These are phyloP conservation scores for Elsinoe necatrix DNA, from an alignment of 2,329 filamentous ascomycete species.

Conservation along the genomic window DNA sequence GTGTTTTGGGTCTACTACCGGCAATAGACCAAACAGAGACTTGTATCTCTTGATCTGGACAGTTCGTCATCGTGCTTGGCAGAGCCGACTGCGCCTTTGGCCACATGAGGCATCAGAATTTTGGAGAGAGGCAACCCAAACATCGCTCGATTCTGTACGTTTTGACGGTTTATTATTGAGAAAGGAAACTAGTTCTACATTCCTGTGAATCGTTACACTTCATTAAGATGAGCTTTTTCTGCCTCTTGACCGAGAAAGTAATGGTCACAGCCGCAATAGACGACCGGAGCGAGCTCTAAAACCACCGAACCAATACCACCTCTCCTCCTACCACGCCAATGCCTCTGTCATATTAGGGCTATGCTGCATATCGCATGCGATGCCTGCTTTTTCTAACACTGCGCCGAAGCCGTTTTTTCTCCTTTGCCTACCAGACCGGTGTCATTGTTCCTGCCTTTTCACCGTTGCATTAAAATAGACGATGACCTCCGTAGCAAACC, in stretches of 20 bases:
- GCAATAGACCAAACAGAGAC: background rate
- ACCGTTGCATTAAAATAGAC: constrained; percentile 7
- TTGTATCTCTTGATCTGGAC: background rate
- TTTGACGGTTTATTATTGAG: constrained; percentile 12
- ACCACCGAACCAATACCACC: background rate
- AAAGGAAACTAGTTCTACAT: constrained; percentile 16
- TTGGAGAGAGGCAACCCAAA: too few species aligned
- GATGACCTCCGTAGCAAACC: constrained; percentile 9
- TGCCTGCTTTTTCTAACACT: constrained; percentile 6
- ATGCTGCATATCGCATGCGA: background rate
- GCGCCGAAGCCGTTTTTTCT: constrained; percentile 1
- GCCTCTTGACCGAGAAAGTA: constrained; percentile 8
- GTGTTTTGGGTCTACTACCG: background rate
- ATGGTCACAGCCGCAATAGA: constrained; percentile 7
- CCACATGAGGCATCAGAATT: constrained; percentile 8
- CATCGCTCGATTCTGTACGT: background rate
- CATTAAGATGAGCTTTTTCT: constrained; percentile 11
- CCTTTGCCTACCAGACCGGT: background rate
- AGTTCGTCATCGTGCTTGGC: constrained; percentile 18
- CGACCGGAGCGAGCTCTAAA: constrained; percentile 9
- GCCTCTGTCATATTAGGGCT: constrained; percentile 11
- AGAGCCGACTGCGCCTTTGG: background rate
- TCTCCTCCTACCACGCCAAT: background rate
- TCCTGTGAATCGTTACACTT: constrained; percentile 15
- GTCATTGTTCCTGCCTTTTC: background rate